Evolutionary conservation across 2,329 filamentous ascomycete species (phyloP).

Genomic region (Acephala macrosclerotiorum): DNA sequence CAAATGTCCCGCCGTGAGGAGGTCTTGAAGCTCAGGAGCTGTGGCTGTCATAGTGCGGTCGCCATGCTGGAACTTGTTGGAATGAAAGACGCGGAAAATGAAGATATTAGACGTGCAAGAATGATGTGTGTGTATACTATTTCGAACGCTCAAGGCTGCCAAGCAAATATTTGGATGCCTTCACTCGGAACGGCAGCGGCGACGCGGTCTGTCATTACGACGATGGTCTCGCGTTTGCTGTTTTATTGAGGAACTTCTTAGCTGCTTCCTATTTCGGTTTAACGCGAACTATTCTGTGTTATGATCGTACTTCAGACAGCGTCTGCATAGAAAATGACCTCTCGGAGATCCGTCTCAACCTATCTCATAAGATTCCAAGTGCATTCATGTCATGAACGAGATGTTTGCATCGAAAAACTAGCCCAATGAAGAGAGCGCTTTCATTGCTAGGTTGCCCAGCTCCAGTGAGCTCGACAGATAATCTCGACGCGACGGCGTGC

Average conservation of each 20-base stretch:
- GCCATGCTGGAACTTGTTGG: not conserved
- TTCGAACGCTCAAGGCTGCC: not conserved
- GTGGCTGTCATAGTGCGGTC: not conserved
- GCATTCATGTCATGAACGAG: not conserved
- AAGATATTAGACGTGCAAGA: not conserved
- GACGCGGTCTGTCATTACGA: not conserved
- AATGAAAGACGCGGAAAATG: not conserved
- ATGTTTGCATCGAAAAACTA: not conserved
- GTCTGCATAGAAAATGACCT: too few relatives aligned
- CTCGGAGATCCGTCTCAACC: too few relatives aligned
- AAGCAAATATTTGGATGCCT: slow-evolving; percentile 3
- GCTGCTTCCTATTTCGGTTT: not conserved
- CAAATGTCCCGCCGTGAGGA: not conserved
- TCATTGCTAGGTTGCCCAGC: not conserved
- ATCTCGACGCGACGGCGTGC: not conserved
- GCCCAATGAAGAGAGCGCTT: not conserved
- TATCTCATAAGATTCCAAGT: not conserved
- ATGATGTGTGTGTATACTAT: not conserved
- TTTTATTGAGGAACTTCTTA: not conserved
- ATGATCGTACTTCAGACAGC: not conserved
- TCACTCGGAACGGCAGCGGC: not conserved
- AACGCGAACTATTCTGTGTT: not conserved
- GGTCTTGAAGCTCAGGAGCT: not conserved
- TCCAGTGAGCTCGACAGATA: not conserved
- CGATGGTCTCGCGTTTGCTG: not conserved